Conservation (phyloP, 805 yeast genomes). For the Sugiyamaella smithiae region DNA sequence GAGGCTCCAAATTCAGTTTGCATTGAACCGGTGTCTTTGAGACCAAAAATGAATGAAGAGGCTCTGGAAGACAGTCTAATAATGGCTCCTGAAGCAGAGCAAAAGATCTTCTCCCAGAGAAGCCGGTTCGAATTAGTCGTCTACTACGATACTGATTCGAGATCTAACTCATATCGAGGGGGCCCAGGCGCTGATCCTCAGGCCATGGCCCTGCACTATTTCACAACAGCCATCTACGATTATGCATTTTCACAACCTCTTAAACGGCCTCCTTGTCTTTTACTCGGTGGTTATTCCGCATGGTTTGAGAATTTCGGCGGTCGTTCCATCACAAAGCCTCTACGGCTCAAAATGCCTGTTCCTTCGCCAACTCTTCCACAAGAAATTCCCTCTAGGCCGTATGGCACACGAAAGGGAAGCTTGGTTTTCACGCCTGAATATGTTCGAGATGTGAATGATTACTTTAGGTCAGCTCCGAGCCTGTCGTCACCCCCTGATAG, state of each 20-base stretch:
- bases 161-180: constrained; percentile 23
- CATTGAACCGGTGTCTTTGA: constrained; percentile 67
- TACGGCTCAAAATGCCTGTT: background rate
- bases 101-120: constrained; percentile 51
- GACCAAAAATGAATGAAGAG: constrained; percentile 51
- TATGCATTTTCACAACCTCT: constrained; percentile 38
- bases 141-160: constrained; percentile 51
- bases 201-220: constrained; percentile 27
- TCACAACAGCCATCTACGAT: constrained; percentile 39
- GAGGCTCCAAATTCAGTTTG: constrained; percentile 58
- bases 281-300: constrained; percentile 55
- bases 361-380: constrained; percentile 15
- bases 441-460: constrained; percentile 33
- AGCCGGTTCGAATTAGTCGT: constrained; percentile 60
- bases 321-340: constrained; percentile 5
- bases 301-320: constrained; percentile 37
- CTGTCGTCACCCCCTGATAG: background rate
- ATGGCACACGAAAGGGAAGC: constrained; percentile 22
- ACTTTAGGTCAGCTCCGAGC: constrained; percentile 22
- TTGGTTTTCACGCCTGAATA: constrained; percentile 20
- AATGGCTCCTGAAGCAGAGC: constrained; percentile 56
- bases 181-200: constrained; percentile 21
- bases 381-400: constrained; percentile 20
- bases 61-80: constrained; percentile 65
- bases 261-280: constrained; percentile 43